Evolutionary conservation across 257 asterid species (phyloP).

Genomic region (Schizonepeta tenuifolia): DNA sequence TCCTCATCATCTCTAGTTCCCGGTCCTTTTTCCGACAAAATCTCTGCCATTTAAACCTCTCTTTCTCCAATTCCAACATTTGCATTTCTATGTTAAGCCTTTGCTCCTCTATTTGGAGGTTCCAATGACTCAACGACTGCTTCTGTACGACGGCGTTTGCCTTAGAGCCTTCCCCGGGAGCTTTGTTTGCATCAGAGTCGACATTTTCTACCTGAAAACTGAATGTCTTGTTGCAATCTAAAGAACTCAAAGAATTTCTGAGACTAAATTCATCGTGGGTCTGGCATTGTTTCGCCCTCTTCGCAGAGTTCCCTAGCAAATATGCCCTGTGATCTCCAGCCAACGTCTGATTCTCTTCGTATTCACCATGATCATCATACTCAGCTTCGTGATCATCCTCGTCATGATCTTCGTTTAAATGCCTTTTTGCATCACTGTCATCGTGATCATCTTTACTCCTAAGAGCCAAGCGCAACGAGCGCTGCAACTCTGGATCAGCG

Average conservation of each 20-base stretch:
- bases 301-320: constrained; percentile 29
- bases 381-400: constrained; percentile 61
- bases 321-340: constrained; percentile 35
- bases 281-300: constrained; percentile 40
- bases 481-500: constrained; percentile 73
- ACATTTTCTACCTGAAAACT: constrained; percentile 33
- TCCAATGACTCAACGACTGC: constrained; percentile 38
- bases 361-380: constrained; percentile 51
- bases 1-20: constrained; percentile 47
- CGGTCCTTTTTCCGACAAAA: constrained; percentile 57
- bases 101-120: constrained; percentile 48
- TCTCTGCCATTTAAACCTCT: constrained; percentile 61
- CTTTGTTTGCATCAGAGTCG: constrained; percentile 31
- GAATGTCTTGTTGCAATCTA: constrained; percentile 40
- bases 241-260: constrained; percentile 34
- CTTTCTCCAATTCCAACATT: constrained; percentile 62
- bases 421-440: constrained; percentile 42
- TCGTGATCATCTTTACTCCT: constrained; percentile 63
- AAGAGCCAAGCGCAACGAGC: constrained; percentile 65
- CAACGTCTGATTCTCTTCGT: constrained; percentile 45
- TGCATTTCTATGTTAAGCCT: constrained; percentile 49
- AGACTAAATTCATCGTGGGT: constrained; percentile 40
- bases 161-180: constrained; percentile 31
- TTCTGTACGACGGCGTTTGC: constrained; percentile 27
- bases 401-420: constrained; percentile 53